phyloP scores from a whole-genome alignment of 352 stramenopile genomes.

The Phytophthora kernoviae region DNA sequence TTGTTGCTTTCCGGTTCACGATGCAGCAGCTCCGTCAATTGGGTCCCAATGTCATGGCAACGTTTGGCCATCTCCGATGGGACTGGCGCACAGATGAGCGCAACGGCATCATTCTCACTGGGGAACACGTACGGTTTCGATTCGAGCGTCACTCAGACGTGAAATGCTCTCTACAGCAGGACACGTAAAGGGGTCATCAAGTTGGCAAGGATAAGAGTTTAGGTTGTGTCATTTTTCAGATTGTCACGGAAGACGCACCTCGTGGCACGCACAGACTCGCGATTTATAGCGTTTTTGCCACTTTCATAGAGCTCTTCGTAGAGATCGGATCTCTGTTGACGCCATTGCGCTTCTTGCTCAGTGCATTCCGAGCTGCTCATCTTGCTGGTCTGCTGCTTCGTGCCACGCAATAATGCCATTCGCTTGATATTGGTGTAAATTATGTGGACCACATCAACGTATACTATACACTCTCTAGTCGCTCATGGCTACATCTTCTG shows the following conservation, averaged over 20 bases:
- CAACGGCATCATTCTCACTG: constrained; percentile 47
- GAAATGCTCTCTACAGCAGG: constrained; percentile 37
- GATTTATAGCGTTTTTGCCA: constrained; percentile 43
- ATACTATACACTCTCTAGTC: constrained; percentile 4
- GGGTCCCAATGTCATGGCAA: constrained; percentile 43
- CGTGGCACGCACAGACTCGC: constrained; percentile 38
- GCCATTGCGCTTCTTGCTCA: constrained; percentile 48
- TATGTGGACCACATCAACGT: too few species aligned
- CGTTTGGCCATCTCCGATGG: constrained; percentile 38
- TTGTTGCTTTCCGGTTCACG: constrained; percentile 33
- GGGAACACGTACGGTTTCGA: constrained; percentile 60
- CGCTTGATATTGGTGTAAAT: too few species aligned
- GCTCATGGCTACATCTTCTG: constrained; percentile 9
- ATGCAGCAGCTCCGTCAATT: constrained; percentile 52
- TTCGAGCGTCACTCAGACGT: constrained; percentile 34
- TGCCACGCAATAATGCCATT: too few species aligned
- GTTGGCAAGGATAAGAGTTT: not conserved
- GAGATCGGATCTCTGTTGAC: constrained; percentile 39
- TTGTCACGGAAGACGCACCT: constrained; percentile 25
- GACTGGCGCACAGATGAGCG: constrained; percentile 54
- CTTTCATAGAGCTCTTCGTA: constrained; percentile 43
- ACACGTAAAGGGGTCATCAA: not conserved
- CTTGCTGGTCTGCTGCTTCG: not conserved
- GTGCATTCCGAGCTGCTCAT: constrained; percentile 25
- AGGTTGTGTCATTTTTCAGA: not conserved